These are phyloP conservation scores for Corylus americana DNA, from an alignment of 306 rosid species.

Conservation along the genomic window DNA sequence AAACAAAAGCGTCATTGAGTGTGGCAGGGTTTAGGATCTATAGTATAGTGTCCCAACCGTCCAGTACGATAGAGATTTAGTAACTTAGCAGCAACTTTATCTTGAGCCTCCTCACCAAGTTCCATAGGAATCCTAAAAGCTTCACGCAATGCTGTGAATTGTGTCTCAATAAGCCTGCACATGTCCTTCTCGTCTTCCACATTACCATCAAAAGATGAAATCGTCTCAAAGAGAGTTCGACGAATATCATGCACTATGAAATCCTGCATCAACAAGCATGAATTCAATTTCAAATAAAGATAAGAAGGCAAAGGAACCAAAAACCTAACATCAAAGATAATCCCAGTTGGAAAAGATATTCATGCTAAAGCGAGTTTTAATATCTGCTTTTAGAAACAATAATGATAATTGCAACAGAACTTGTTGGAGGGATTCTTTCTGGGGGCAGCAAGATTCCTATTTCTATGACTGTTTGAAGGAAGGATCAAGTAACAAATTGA, in stretches of 20 bases:
- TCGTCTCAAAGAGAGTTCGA: constrained; percentile 49
- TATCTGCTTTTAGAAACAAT: not conserved
- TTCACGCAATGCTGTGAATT: constrained; percentile 48
- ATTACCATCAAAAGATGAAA: constrained; percentile 55
- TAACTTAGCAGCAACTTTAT: constrained; percentile 58
- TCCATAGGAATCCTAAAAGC: constrained; percentile 52
- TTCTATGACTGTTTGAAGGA: no score
- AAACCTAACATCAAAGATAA: not conserved
- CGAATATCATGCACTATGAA: constrained; percentile 57
- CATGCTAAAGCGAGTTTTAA: not conserved
- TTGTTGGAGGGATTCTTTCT: no score
- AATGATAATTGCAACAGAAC: no score
- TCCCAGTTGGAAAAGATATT: not conserved
- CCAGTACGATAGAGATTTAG: constrained; percentile 81
- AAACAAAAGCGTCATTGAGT: not conserved
- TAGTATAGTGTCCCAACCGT: constrained; percentile 69
- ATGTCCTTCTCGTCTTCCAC: constrained; percentile 42
- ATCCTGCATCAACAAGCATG: constrained; percentile 48
- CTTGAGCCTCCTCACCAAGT: constrained; percentile 35
- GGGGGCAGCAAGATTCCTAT: no score
- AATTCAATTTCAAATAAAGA: not conserved
- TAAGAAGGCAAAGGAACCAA: not conserved
- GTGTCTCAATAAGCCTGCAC: constrained; percentile 45
- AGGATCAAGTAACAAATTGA: no score
- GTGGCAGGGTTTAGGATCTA: constrained; percentile 51